Conservation (phyloP, 768 basidiomycete species). For the Chalciporus pseudorubinellus region DNA sequence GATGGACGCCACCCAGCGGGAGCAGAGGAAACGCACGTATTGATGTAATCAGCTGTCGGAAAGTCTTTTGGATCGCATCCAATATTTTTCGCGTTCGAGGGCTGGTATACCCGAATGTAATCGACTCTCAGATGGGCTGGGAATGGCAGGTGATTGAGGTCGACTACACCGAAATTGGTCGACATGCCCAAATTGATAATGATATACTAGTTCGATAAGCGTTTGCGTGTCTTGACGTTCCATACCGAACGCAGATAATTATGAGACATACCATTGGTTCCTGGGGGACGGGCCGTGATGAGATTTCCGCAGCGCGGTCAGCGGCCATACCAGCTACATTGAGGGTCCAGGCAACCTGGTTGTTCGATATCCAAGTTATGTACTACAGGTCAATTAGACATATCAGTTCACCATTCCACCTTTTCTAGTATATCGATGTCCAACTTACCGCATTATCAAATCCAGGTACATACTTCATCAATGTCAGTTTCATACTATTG, state of each 20-base stretch:
- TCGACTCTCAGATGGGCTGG: conserved; percentile 50
- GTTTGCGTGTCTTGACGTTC: neutral
- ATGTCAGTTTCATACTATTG: neutral
- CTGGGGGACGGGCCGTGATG: conserved; percentile 64
- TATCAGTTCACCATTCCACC: neutral
- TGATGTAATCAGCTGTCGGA: conserved; percentile 74
- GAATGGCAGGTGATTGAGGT: conserved; percentile 50
- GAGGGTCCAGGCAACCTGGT: conserved; percentile 71
- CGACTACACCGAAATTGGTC: conserved; percentile 55
- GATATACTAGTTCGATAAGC: conserved; percentile 40
- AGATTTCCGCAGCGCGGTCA: conserved; percentile 58
- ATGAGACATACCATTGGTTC: conserved; percentile 77
- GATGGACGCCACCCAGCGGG: neutral
- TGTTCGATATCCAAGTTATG: conserved; percentile 79
- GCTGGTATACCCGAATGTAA: conserved; percentile 73
- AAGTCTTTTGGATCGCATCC: conserved; percentile 68
- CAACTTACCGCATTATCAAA: conserved; percentile 60
- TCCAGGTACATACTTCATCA: conserved; percentile 42
- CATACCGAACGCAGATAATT: neutral
- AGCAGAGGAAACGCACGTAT: conserved; percentile 39
- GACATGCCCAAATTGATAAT: conserved; percentile 61
- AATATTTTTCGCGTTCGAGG: conserved; percentile 55
- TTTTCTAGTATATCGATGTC: neutral
- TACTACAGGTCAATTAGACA: conserved; percentile 45
- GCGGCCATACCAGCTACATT: conserved; percentile 64